Percentiles rank a stretch among this genome's conserved stretches.
Evolutionary conservation across 805 yeast species (phyloP).

Genomic region (Starmerella floris): DNA sequence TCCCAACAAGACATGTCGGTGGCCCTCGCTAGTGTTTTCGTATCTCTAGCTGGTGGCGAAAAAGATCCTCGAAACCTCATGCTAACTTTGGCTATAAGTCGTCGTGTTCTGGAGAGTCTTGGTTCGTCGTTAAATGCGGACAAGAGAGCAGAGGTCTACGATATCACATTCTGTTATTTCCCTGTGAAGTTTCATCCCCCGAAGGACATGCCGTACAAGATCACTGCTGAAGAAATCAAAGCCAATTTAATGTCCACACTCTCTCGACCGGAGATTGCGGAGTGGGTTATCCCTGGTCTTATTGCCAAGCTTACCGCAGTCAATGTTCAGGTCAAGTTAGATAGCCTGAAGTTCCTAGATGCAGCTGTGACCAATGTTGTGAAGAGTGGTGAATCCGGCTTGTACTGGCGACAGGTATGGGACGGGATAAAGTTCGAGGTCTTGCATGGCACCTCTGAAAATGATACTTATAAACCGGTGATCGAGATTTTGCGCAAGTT

Average conservation of each 20-base stretch:
- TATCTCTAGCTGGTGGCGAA: conserved; percentile 68
- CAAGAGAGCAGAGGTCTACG: conserved; percentile 60
- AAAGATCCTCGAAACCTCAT: conserved; percentile 87
- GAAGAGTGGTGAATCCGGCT: conserved; percentile 35
- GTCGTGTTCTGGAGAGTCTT: conserved; percentile 31
- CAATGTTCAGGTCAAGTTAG: conserved; percentile 38
- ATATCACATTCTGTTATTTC: conserved; percentile 82
- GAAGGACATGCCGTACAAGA: conserved; percentile 69
- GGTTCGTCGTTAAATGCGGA: conserved; percentile 31
- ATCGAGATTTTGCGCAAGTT: conserved; percentile 18
- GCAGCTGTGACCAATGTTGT: conserved; percentile 41
- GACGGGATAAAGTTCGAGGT: conserved; percentile 78
- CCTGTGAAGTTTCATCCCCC: conserved; percentile 95
- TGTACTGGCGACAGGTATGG: conserved; percentile 68
- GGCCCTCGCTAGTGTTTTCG: conserved; percentile 41
- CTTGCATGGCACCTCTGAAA: conserved; percentile 59
- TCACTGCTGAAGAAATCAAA: conserved; percentile 63
- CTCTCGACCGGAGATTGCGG: conserved; percentile 55
- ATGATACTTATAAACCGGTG: conserved; percentile 23
- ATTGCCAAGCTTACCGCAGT: conserved; percentile 55
- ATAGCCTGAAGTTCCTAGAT: conserved; percentile 51
- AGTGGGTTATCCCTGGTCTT: conserved; percentile 62
- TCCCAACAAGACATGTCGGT: not conserved
- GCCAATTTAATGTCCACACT: conserved; percentile 41
- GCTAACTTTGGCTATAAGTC: conserved; percentile 48